Evolutionary conservation across 139 green algal species (phyloP).

Genomic region (Chlorella sp.): DNA sequence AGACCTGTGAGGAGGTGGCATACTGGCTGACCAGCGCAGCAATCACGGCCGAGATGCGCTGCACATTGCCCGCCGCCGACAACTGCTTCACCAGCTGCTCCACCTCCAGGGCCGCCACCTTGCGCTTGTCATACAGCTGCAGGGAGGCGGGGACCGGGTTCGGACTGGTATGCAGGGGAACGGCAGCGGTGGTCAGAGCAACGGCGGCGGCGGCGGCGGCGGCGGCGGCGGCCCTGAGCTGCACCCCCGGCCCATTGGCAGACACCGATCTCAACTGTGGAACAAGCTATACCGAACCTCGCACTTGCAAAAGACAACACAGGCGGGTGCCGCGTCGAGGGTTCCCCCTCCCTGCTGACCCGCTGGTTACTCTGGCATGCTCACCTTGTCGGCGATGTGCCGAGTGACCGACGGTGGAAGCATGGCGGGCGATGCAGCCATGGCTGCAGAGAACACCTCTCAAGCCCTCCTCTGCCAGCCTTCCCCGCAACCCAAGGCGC

Average conservation of each 20-base stretch:
- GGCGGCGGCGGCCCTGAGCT: no score
- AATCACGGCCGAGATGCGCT: constrained; percentile 47
- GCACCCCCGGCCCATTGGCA: not conserved
- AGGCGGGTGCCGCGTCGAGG: no score
- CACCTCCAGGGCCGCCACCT: constrained; percentile 79
- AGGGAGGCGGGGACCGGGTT: not conserved
- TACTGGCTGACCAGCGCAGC: constrained; percentile 29
- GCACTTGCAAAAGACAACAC: no score
- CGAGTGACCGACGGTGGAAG: not conserved
- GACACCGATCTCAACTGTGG: no score
- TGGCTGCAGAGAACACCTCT: not conserved
- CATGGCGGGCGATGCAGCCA: not conserved
- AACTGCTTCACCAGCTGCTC: constrained; percentile 60
- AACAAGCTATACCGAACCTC: no score
- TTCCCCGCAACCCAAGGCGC: no score
- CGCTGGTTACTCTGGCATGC: no score
- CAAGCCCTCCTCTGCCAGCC: no score
- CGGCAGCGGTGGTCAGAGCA: not conserved
- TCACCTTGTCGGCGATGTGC: constrained; percentile 26
- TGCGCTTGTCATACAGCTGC: constrained; percentile 95
- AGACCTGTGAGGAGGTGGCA: constrained; percentile 32
- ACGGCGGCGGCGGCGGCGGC: not conserved
- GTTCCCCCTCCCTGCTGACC: not conserved
- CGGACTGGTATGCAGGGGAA: not conserved
- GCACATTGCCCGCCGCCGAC: constrained; percentile 62